A percentile compares a stretch with the other conserved stretches of the same genome.
Evolutionary conservation across 163 green algal genomes (phyloP).

Genomic region (Smithsoniella earleae): DNA sequence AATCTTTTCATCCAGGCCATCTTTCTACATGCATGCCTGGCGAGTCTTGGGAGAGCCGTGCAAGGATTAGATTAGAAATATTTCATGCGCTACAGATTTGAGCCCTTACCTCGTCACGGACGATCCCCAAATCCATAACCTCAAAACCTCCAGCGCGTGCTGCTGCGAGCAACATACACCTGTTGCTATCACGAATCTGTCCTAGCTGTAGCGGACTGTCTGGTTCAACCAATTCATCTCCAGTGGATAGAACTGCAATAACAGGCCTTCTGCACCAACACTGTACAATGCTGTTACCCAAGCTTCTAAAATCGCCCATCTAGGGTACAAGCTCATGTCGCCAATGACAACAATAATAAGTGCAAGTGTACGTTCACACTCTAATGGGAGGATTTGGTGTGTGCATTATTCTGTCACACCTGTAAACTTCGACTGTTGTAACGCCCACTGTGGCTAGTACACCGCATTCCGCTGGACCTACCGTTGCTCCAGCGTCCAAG

Average conservation of each 20-base stretch:
- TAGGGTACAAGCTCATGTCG: no score
- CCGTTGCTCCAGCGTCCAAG: slow-evolving; percentile 11
- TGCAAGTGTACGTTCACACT: no score
- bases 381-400: no score
- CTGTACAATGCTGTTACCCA: no score
- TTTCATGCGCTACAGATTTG: no score
- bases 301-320: no score
- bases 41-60: no score
- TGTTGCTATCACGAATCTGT: slow-evolving; percentile 86
- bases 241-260: slow-evolving; percentile 58
- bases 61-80: no score
- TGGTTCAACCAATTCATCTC: slow-evolving; percentile 85
- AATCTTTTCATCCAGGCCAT: slow-evolving; percentile 43
- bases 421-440: slow-evolving; percentile 56
- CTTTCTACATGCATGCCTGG: slow-evolving; percentile 31
- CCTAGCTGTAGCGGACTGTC: slow-evolving; percentile 45
- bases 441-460: slow-evolving; percentile 82
- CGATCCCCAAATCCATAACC: slow-evolving; percentile 63
- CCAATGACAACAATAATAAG: no score
- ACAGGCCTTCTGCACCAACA: background rate
- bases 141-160: slow-evolving; percentile 40
- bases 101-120: slow-evolving; percentile 43
- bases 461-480: slow-evolving; percentile 66
- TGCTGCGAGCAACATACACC: slow-evolving; percentile 79
- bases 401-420: slow-evolving; percentile 39